Base-by-base conservation (phyloP, 2,329 filamentous ascomycete genomes). In the Nothopassalora personata region DNA sequence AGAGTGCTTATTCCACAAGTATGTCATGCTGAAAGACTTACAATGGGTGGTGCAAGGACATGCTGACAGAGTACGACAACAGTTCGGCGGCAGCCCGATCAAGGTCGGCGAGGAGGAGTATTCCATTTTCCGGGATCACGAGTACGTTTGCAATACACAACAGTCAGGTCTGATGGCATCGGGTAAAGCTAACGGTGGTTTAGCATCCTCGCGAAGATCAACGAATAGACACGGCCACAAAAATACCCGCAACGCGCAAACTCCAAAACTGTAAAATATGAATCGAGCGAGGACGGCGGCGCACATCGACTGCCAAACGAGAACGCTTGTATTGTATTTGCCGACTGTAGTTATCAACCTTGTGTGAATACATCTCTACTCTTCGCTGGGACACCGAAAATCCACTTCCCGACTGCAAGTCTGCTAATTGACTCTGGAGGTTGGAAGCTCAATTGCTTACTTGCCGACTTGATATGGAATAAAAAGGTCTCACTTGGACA, bases 71-170 rank as follows among this genome's bases (percentile, higher is more conserved):
- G 43, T 10, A 34, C 43, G 27, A 30, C 46, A 11, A 63, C 71
- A 96, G 90, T 99, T 88, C 73, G 94, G 94, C 72, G 94, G 94
- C 66, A 94, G 88, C 73, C 88, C 93, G 66, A 87, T 99, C 77
- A 97, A 97, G 86, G 90, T 97, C 69, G 94, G 93, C 69, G 93
- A 99, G 71, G 91, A 97, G 68, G 94, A 99, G 81, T 97, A 86
- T 82, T 86, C 89, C 65, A 86, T 99, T 66, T 99, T 96, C 88
- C 86, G 94, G 72, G 94, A 99, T 79, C 89, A 91, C 81, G 94
- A 99, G 93, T 97, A 87, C 80, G 92, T 66, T 66, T 34, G 19
- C 10, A n/a, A 5, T 5, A 43, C 48, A 23, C 33, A 13, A 6
- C 13, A 7, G 1, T 18, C n/a, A 7, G 7, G 3, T 18, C 7